A percentile compares a stretch with the other conserved stretches of the same genome.
phyloP scores from a whole-genome alignment of 1,284 basidiomycete genomes.

The Boletellus deceptivus region DNA sequence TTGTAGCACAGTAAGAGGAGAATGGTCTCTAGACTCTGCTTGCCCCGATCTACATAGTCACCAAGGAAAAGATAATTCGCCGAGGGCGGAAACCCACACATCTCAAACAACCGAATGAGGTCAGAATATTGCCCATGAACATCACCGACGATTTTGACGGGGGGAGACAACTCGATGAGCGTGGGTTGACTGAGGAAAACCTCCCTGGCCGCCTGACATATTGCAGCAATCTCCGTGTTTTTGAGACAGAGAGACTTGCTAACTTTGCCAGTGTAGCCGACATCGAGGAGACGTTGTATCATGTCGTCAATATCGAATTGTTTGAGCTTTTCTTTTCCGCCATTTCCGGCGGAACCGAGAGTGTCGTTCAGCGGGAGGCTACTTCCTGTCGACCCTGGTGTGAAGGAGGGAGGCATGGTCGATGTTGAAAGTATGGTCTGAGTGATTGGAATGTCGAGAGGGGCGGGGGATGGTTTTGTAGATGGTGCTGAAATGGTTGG shows the following conservation, averaged over 20 bases:
- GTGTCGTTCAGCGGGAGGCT: constrained; percentile 41
- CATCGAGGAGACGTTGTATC: constrained; percentile 94
- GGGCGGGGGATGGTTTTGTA: constrained; percentile 41
- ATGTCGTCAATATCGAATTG: constrained; percentile 97
- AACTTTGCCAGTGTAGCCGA: constrained; percentile 97
- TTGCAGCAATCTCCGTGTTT: constrained; percentile 93
- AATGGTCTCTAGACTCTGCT: constrained; percentile 98
- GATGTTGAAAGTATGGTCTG: constrained; percentile 73
- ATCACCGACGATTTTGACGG: constrained; percentile 99
- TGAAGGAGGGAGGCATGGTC: constrained; percentile 38
- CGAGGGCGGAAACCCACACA: constrained; percentile 98
- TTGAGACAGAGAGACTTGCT: constrained; percentile 96
- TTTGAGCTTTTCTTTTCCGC: constrained; percentile 58
- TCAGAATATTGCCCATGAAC: constrained; percentile 99
- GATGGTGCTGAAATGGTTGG: constrained; percentile 37
- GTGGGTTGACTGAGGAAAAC: constrained; percentile 97
- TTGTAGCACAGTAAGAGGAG: constrained; percentile 97
- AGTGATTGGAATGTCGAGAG: constrained; percentile 73
- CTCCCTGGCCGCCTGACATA: constrained; percentile 96
- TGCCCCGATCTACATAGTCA: constrained; percentile 98
- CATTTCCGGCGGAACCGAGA: constrained; percentile 37
- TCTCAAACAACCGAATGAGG: constrained; percentile 97
- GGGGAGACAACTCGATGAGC: constrained; percentile 94
- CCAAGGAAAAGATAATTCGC: constrained; percentile 99
- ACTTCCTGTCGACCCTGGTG: constrained; percentile 45